Evolutionary conservation across 306 rosid genomes (phyloP).

Genomic region (Quercus engelmannii): DNA sequence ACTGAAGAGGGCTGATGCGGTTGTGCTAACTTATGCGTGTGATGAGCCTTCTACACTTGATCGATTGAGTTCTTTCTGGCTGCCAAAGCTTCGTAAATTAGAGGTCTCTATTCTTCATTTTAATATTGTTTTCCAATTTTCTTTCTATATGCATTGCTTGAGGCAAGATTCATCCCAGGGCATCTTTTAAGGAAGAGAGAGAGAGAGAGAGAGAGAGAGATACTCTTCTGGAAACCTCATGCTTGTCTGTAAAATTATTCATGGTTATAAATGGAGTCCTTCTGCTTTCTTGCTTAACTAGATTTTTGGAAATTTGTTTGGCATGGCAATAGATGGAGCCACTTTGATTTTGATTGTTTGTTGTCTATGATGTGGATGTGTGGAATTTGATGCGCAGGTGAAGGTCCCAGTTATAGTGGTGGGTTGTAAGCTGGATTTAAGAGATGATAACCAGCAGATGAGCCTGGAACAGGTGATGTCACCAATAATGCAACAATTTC

Average conservation of each 20-base stretch:
- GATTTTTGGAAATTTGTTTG: not conserved
- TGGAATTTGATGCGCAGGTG: conserved; percentile 56
- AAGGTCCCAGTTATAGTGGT: conserved; percentile 94
- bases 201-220: not conserved
- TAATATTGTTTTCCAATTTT: not conserved
- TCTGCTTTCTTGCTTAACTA: not conserved
- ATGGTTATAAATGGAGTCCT: not conserved
- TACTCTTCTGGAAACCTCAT: not conserved
- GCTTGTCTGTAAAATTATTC: not conserved
- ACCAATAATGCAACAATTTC: conserved; percentile 98
- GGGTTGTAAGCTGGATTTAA: conserved; percentile 94
- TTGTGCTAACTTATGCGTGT: conserved; percentile 94
- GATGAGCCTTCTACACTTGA: conserved; percentile 85
- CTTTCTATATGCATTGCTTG: not conserved
- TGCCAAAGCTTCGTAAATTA: conserved; percentile 87
- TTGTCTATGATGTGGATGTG: conserved; percentile 15
- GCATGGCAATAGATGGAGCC: not conserved
- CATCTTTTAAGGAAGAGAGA: not conserved
- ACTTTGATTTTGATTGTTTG: not conserved
- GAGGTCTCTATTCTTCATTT: conserved; percentile 48
- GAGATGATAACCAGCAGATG: conserved; percentile 87
- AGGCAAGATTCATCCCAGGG: not conserved
- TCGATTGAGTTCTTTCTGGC: conserved; percentile 81
- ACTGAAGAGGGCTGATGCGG: conserved; percentile 86
- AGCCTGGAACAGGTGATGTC: conserved; percentile 98